Evolutionary conservation across 768 basidiomycete genomes (phyloP).

Genomic region (Termitomyces titanicus): DNA sequence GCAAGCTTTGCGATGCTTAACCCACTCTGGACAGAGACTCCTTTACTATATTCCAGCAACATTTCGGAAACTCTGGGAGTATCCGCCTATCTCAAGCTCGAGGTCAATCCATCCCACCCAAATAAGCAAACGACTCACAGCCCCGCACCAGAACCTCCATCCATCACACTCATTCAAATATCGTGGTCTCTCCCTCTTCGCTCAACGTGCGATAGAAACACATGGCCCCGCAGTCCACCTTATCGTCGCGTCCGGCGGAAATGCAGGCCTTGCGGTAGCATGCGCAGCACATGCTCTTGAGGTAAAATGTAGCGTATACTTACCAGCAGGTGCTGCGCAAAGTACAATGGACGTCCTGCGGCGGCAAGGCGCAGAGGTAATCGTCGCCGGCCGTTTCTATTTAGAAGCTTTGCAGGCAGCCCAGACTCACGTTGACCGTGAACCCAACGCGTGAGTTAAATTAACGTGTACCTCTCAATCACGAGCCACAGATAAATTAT

Average conservation of each 20-base stretch:
- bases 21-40: constrained; percentile 56
- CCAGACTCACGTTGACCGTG: constrained; percentile 35
- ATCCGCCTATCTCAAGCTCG: constrained; percentile 67
- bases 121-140: no score
- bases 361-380: constrained; percentile 52
- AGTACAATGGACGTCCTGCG: constrained; percentile 48
- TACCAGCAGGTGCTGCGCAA: constrained; percentile 51
- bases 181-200: constrained; percentile 64
- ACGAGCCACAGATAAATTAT: neutral
- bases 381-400: constrained; percentile 57
- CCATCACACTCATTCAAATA: constrained; percentile 76
- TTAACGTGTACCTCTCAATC: neutral
- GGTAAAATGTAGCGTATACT: constrained; percentile 62
- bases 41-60: constrained; percentile 55
- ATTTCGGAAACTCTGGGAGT: constrained; percentile 52
- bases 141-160: constrained; percentile 56
- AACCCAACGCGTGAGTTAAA: constrained; percentile 50
- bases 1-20: no score
- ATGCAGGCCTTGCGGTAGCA: constrained; percentile 74
- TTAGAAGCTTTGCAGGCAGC: constrained; percentile 54
- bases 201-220: constrained; percentile 43
- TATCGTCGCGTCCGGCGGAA: constrained; percentile 75
- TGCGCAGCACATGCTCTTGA: constrained; percentile 52
- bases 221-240: constrained; percentile 57
- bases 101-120: constrained; percentile 36